Percentiles rank a stretch among this genome's conserved stretches.
Evolutionary conservation across 2,329 filamentous ascomycete species (phyloP).

Genomic region (Penicillium sp.): DNA sequence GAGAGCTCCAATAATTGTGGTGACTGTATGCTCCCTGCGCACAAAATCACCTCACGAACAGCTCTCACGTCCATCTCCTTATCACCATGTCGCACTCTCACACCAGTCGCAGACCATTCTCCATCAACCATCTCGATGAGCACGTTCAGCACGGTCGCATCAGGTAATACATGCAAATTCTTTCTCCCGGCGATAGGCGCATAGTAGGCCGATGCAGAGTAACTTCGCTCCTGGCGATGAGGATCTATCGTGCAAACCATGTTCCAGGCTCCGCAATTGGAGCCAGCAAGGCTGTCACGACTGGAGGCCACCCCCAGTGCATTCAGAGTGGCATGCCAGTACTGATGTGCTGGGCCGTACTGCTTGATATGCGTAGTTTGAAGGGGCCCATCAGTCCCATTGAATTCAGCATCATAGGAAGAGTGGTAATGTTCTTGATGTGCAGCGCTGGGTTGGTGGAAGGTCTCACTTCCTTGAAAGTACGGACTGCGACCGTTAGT

Average conservation of each 20-base stretch:
- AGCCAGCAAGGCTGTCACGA: slow-evolving; percentile 46
- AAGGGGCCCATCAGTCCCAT: slow-evolving; percentile 45
- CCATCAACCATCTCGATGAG: slow-evolving; percentile 47
- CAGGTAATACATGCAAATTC: slow-evolving; percentile 57
- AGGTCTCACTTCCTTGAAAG: slow-evolving; percentile 59
- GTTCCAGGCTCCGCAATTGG: slow-evolving; percentile 51
- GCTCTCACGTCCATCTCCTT: slow-evolving; percentile 43
- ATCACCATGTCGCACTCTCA: slow-evolving; percentile 48
- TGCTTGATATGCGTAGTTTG: slow-evolving; percentile 34
- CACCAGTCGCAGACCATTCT: slow-evolving; percentile 44
- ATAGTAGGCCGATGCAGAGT: slow-evolving; percentile 52
- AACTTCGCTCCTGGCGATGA: slow-evolving; percentile 44
- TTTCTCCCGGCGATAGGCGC: slow-evolving; percentile 41
- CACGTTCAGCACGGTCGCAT: slow-evolving; percentile 56
- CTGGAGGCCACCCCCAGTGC: slow-evolving; percentile 47
- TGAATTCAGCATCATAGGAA: slow-evolving; percentile 20
- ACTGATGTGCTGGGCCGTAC: slow-evolving; percentile 45
- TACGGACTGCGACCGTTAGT: slow-evolving; percentile 52
- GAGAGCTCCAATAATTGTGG: slow-evolving; percentile 66
- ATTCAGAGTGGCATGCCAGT: slow-evolving; percentile 55
- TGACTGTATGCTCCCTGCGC: slow-evolving; percentile 63
- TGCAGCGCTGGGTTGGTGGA: slow-evolving; percentile 34
- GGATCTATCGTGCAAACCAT: slow-evolving; percentile 38
- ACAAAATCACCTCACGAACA: slow-evolving; percentile 62
- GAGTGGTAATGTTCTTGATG: slow-evolving; percentile 37